Percentiles rank a stretch among this genome's conserved stretches.
Evolutionary conservation across 331 rosid species (phyloP).

Genomic region (Saraca asoca): DNA sequence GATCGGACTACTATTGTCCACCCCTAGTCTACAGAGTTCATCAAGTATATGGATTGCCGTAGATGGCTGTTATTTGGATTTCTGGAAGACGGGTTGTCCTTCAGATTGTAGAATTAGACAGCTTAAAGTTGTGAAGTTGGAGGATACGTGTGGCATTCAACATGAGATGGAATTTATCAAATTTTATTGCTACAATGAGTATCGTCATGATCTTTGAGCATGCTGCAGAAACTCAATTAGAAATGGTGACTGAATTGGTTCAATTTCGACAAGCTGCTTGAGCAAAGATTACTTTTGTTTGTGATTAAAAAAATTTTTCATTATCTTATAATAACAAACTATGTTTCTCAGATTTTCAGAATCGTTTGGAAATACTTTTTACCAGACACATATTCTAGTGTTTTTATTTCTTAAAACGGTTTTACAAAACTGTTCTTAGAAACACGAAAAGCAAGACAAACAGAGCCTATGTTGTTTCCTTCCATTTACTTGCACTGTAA

Average conservation of each 20-base stretch:
- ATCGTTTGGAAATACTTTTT: too few species aligned
- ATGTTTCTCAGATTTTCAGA: too few species aligned
- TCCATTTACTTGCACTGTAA: too few species aligned
- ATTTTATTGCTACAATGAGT: slow-evolving; percentile 68
- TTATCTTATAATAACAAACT: too few species aligned
- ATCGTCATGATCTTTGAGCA: slow-evolving; percentile 51
- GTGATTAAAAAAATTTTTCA: slow-evolving; percentile 38
- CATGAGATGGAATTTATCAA: slow-evolving; percentile 81
- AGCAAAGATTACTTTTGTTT: slow-evolving; percentile 61
- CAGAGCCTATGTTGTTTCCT: too few species aligned
- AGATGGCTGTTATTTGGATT: slow-evolving; percentile 61
- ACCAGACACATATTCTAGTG: too few species aligned
- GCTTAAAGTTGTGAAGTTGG: slow-evolving; percentile 68
- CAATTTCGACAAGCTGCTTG: slow-evolving; percentile 66
- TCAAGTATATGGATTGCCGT: slow-evolving; percentile 47
- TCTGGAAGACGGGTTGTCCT: slow-evolving; percentile 64
- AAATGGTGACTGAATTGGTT: slow-evolving; percentile 67
- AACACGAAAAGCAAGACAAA: too few species aligned
- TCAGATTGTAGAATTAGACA: slow-evolving; percentile 44
- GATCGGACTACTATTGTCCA: too few species aligned
- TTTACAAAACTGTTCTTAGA: too few species aligned
- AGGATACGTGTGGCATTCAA: slow-evolving; percentile 70
- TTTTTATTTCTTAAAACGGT: too few species aligned
- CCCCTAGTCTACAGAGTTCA: too few species aligned
- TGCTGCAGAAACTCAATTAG: slow-evolving; percentile 49